Evolutionary conservation across 2,329 filamentous ascomycete species (phyloP).

Genomic region (Penicillium sp.): DNA sequence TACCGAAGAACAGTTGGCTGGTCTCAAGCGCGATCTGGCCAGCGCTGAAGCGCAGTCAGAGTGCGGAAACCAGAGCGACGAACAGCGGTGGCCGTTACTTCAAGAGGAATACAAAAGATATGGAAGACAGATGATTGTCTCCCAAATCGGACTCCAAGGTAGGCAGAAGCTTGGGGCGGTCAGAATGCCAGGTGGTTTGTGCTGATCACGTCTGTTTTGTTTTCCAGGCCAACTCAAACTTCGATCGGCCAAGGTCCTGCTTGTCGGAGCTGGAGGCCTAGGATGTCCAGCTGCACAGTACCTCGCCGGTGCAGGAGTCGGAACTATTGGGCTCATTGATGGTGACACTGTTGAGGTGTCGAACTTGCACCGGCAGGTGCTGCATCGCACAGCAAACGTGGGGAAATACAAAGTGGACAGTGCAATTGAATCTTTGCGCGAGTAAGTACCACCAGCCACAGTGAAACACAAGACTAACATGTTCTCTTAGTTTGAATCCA

Average conservation of each 20-base stretch:
- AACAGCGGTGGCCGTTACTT: conserved; percentile 65
- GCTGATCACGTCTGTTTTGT: conserved; percentile 1
- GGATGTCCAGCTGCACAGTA: conserved; percentile 94
- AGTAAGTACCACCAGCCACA: conserved; percentile 43
- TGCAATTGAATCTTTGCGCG: conserved; percentile 60
- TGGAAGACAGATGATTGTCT: conserved; percentile 86
- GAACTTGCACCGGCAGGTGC: conserved; percentile 89
- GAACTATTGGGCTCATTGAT: conserved; percentile 80
- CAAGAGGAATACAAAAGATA: conserved; percentile 81
- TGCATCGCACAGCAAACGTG: conserved; percentile 71
- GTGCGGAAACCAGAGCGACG: not conserved
- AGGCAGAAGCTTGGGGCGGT: conserved; percentile 11
- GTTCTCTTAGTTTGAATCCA: conserved; percentile 66
- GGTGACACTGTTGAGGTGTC: conserved; percentile 85
- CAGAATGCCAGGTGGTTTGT: not conserved
- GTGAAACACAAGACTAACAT: conserved; percentile 9
- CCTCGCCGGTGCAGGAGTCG: conserved; percentile 83
- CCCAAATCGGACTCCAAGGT: conserved; percentile 76
- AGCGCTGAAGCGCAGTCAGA: conserved; percentile 26
- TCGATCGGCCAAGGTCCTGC: conserved; percentile 68
- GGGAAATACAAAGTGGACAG: conserved; percentile 81
- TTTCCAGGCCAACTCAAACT: conserved; percentile 71
- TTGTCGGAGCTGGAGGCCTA: conserved; percentile 85
- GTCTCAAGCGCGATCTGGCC: conserved; percentile 38
- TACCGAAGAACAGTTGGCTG: conserved; percentile 38